Evolutionary conservation across 768 basidiomycete species (phyloP), one percentile per base, ranked within the genome.

Genomic region (Amanita rubescens): DNA sequence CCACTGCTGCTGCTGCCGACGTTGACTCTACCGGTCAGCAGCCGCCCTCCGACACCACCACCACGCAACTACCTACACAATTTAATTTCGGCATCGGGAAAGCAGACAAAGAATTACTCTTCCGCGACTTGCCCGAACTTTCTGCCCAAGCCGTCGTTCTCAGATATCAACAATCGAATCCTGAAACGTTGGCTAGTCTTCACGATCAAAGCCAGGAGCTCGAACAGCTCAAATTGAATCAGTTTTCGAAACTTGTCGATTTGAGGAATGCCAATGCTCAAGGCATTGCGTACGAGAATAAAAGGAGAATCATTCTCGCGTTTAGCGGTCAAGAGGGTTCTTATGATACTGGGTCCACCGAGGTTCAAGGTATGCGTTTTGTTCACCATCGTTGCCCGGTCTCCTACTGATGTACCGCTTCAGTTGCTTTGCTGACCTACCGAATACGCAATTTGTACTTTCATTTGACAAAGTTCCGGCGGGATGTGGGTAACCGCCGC

Each of bases 251-350:
- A 59, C 68, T 92, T 27, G 69, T 93, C 19, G 93, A 96, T 70
- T 69, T 98, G 60, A 74, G 85, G 57, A 97, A 98, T 63, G 87
- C 95, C 15, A 90, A 87, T 59, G 88, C 91, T 25, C 74, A 70
- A 27, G 92, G 91, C n/a, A 83, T 97, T 57, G 81, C 89, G 48
- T 90, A 78, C 61, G 90, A 93, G 69, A 97, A 96, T 66, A 75
- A 88, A 55, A 74, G 81, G 63, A 76, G 92, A 57, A 86, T 94
- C 56, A 75, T 96, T 25, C 69, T 70, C 12, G 82, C 79, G 25
- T 97, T 98, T 70, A 95, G 94, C 0, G 72, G 76, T 6, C 75
- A 78, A 0, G 75, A 75, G 48, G 85, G 80, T 58, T 77, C 77
- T 20, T 81, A 77, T 55, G 89, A 94, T 66, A 75, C 93, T 0